phyloP scores from a whole-genome alignment of 257 asterid species.

The Ilex asprella region DNA sequence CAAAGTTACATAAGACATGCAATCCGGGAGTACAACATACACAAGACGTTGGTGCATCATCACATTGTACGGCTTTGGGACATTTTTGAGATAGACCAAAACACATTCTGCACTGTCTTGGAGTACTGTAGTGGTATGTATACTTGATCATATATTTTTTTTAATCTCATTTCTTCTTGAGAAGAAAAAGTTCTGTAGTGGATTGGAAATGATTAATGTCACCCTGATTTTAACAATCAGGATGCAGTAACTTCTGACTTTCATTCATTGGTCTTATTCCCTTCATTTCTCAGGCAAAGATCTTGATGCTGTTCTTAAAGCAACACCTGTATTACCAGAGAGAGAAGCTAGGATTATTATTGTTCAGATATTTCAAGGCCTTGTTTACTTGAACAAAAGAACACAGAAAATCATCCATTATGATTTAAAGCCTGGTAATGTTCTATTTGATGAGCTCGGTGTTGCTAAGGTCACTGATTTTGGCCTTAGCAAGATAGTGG shows the following conservation, averaged over 20 bases:
- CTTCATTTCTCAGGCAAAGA: slow-evolving; percentile 62
- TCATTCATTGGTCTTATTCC: no score
- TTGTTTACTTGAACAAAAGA: slow-evolving; percentile 86
- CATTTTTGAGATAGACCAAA: slow-evolving; percentile 92
- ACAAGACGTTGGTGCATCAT: slow-evolving; percentile 82
- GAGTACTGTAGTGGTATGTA: slow-evolving; percentile 91
- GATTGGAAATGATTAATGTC: no score
- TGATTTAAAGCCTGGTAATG: slow-evolving; percentile 99
- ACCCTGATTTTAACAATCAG: no score
- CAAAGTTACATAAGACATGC: slow-evolving; percentile 96
- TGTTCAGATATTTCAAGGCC: slow-evolving; percentile 93
- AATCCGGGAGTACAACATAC: slow-evolving; percentile 97
- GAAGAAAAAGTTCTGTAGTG: background rate
- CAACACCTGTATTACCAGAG: slow-evolving; percentile 83
- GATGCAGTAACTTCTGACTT: no score
- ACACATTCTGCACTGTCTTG: slow-evolving; percentile 95
- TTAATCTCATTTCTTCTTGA: background rate
- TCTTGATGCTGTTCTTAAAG: slow-evolving; percentile 92
- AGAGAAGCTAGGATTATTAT: slow-evolving; percentile 85
- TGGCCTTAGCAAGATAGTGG: slow-evolving; percentile 99
- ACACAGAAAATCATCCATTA: slow-evolving; percentile 91
- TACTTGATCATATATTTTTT: slow-evolving; percentile 5
- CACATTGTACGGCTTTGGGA: slow-evolving; percentile 99
- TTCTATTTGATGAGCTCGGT: slow-evolving; percentile 82
- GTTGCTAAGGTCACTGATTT: slow-evolving; percentile 94